A percentile compares a stretch with the other conserved stretches of the same genome.
phyloP scores from a whole-genome alignment of 169 alveolate genomes.

The Cryptosporidium ubiquitum region DNA sequence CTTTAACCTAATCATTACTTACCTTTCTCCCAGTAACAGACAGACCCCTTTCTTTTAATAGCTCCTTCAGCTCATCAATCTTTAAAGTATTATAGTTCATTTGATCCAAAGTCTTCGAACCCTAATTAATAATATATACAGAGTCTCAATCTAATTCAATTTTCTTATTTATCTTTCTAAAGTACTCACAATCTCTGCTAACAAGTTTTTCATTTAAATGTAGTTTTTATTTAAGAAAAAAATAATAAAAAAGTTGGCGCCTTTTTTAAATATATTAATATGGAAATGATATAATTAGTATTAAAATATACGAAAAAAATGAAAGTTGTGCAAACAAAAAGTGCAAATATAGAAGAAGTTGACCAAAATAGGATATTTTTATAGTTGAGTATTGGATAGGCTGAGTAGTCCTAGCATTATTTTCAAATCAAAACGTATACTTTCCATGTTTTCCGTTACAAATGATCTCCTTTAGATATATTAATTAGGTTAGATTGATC shows the following conservation, averaged over 20 bases:
- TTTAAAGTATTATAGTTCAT: conserved; percentile 57
- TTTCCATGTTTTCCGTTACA: not conserved
- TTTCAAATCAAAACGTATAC: no score
- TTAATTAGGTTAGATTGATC: not conserved
- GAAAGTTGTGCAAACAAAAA: no score
- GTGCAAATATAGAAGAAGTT: no score
- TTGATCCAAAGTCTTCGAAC: not conserved
- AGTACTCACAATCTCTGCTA: not conserved
- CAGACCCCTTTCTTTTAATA: conserved; percentile 46
- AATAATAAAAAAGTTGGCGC: not conserved
- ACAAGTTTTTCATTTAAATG: not conserved
- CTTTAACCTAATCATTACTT: not conserved
- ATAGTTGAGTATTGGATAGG: not conserved
- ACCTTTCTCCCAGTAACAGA: conserved; percentile 65
- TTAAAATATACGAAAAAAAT: not conserved
- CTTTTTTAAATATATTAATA: not conserved
- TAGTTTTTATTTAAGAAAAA: no score
- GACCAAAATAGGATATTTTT: not conserved
- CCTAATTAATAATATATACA: not conserved
- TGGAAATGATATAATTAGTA: no score
- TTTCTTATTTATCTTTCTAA: not conserved
- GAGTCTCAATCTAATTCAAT: not conserved
- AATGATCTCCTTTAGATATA: not conserved
- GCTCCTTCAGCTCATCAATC: conserved; percentile 69
- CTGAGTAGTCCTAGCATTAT: not conserved